These are phyloP conservation scores for Nothopassalora personata DNA, from an alignment of 2,329 filamentous ascomycete genomes.

Conservation along the genomic window DNA sequence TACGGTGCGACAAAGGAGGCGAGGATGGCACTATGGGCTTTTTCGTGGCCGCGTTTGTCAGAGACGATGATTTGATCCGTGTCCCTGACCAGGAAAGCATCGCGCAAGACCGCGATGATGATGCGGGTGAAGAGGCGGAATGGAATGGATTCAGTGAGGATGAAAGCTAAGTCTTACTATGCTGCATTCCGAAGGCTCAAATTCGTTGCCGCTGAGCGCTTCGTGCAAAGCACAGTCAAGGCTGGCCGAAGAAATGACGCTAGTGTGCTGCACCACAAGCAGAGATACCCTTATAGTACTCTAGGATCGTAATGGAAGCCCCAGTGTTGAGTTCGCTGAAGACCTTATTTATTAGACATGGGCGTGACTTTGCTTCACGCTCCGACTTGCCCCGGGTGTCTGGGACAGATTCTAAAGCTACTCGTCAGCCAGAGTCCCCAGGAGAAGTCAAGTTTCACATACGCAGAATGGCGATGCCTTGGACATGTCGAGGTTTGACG, in stretches of 20 bases:
- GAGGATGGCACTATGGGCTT: slow-evolving; percentile 87
- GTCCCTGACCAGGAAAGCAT: neutral
- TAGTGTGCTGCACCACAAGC: neutral
- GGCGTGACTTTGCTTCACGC: slow-evolving; percentile 6
- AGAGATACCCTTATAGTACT: slow-evolving; percentile 2
- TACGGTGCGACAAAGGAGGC: slow-evolving; percentile 75
- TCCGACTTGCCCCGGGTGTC: neutral
- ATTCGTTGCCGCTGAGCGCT: too few species aligned
- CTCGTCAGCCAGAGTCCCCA: neutral
- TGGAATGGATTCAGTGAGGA: slow-evolving; percentile 42
- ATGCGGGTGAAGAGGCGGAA: slow-evolving; percentile 21
- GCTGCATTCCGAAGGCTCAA: neutral
- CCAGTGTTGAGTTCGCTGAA: slow-evolving; percentile 27
- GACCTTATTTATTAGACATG: slow-evolving; percentile 24
- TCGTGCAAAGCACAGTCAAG: too few species aligned
- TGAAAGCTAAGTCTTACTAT: slow-evolving; percentile 4
- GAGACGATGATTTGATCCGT: slow-evolving; percentile 39
- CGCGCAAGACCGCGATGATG: slow-evolving; percentile 29
- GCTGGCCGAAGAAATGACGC: too few species aligned
- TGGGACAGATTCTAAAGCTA: slow-evolving; percentile 4
- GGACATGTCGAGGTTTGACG: slow-evolving; percentile 19
- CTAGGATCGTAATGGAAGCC: slow-evolving; percentile 7
- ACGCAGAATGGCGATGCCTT: slow-evolving; percentile 21
- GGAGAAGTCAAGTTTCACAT: neutral
- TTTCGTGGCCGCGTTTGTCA: slow-evolving; percentile 83